These are phyloP conservation scores for Colletotrichum sp. DNA, from an alignment of 2,329 filamentous ascomycete genomes.

Conservation along the genomic window DNA sequence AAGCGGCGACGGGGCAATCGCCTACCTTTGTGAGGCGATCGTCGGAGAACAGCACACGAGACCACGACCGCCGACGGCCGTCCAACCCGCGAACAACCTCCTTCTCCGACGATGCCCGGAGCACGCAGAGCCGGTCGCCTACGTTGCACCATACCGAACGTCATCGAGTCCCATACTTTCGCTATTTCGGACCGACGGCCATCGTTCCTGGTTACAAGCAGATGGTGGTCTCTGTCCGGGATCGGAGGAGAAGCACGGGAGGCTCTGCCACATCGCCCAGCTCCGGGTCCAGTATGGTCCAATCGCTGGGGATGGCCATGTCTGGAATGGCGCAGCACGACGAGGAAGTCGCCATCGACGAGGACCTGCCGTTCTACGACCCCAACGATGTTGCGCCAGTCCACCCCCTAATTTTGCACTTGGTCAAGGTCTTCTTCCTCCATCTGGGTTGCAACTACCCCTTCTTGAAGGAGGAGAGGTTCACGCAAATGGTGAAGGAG, in stretches of 20 bases:
- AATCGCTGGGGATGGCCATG: constrained; percentile 4
- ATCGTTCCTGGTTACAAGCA: constrained; percentile 93
- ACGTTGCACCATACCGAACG: constrained; percentile 56
- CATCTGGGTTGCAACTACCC: constrained; percentile 88
- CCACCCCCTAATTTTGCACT: constrained; percentile 74
- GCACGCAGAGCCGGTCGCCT: constrained; percentile 47
- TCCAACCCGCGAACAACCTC: constrained; percentile 37
- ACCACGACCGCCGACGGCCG: constrained; percentile 25
- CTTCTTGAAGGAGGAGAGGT: constrained; percentile 76
- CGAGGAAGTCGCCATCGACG: constrained; percentile 44
- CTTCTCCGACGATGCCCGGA: constrained; percentile 45
- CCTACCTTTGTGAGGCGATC: constrained; percentile 12
- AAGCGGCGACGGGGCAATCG: not conserved
- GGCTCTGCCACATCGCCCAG: constrained; percentile 59
- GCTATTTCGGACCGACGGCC: constrained; percentile 89
- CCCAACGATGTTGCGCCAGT: constrained; percentile 72
- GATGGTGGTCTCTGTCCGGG: constrained; percentile 82
- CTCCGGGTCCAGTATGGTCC: constrained; percentile 33
- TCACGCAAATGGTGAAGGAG: constrained; percentile 77
- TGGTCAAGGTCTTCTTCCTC: constrained; percentile 81
- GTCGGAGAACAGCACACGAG: constrained; percentile 1
- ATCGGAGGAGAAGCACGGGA: constrained; percentile 63
- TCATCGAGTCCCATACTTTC: constrained; percentile 82
- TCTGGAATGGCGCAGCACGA: constrained; percentile 31
- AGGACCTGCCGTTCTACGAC: constrained; percentile 78